Conservation (phyloP, 2,329 filamentous ascomycete genomes). For the Cryphonectria radicalis region DNA sequence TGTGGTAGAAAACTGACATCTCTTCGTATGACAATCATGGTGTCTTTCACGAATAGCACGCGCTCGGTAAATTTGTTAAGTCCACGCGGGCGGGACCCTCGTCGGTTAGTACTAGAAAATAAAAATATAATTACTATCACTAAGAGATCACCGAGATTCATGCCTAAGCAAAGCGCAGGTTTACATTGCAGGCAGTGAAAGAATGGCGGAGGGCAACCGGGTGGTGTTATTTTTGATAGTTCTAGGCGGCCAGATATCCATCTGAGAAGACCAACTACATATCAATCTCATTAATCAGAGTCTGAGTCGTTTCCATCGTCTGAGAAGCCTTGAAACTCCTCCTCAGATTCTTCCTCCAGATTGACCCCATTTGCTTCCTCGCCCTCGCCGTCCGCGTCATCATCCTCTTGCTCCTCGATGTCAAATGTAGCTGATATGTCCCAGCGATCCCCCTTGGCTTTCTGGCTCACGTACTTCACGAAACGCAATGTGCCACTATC, state of each 20-base stretch:
- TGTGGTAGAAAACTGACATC: neutral
- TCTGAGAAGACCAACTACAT: neutral
- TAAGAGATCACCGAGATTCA: neutral
- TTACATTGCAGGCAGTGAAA: neutral
- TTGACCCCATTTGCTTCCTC: slow-evolving; percentile 31
- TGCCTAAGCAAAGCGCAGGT: neutral
- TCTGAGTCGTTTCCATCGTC: slow-evolving; percentile 43
- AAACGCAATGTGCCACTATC: slow-evolving; percentile 88
- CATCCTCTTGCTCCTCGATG: slow-evolving; percentile 62
- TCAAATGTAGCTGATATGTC: slow-evolving; percentile 83
- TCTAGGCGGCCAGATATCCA: neutral
- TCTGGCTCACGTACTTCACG: slow-evolving; percentile 90
- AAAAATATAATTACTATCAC: neutral
- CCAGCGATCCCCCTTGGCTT: slow-evolving; percentile 88
- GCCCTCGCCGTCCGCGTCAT: slow-evolving; percentile 40
- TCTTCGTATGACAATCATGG: neutral
- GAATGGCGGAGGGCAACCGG: neutral
- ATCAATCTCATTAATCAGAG: slow-evolving; percentile 33
- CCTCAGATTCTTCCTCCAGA: slow-evolving; percentile 52
- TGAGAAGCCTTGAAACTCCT: slow-evolving; percentile 64
- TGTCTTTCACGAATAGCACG: neutral
- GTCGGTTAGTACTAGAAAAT: neutral
- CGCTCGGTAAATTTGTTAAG: neutral
- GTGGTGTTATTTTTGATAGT: neutral
- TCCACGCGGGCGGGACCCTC: neutral